Conservation (phyloP, 176 grass and related monocot genomes). For the Phragmites australis region DNA sequence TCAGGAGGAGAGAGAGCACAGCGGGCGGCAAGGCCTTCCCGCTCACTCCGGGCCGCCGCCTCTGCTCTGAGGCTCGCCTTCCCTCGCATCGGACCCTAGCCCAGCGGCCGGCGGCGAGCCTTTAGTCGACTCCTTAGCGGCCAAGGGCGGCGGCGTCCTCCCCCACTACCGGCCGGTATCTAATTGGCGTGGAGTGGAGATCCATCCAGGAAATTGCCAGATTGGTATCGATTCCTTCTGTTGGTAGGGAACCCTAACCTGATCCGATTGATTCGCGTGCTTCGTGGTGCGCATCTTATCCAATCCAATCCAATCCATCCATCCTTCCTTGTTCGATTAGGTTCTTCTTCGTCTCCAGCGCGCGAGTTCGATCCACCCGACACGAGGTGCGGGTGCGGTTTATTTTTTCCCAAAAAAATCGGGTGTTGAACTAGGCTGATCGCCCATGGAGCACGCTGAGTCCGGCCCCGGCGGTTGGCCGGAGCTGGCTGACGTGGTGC, state of each 20-base stretch:
- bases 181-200: background rate
- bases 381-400: background rate
- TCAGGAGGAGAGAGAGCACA: background rate
- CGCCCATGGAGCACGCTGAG: slow-evolving; percentile 7
- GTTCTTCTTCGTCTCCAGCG: background rate
- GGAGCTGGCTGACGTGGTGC: slow-evolving; percentile 71
- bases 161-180: background rate
- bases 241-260: background rate
- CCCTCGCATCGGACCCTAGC: background rate
- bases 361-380: background rate
- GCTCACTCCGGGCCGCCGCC: background rate
- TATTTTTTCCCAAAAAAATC: no score
- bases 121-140: background rate
- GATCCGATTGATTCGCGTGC: background rate
- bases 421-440: no score
- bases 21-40: background rate
- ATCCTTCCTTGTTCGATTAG: background rate
- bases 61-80: background rate
- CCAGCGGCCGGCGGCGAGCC: background rate
- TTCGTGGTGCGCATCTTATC: background rate
- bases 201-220: background rate
- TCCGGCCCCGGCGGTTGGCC: slow-evolving; percentile 49
- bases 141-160: background rate
- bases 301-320: background rate
- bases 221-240: background rate